phyloP scores from a whole-genome alignment of 768 basidiomycete species.

The Pleurotus cornucopiae region DNA sequence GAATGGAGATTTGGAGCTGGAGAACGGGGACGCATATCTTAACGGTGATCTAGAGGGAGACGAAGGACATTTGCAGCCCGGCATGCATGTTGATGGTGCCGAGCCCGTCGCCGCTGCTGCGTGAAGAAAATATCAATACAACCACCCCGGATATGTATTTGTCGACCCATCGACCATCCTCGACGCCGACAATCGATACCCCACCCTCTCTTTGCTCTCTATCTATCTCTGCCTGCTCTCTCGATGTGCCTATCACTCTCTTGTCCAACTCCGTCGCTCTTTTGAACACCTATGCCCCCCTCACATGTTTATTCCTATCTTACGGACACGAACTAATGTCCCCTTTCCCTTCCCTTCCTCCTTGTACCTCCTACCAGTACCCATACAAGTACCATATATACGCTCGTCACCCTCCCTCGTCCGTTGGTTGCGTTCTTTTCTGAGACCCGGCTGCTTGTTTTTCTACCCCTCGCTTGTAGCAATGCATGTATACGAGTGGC shows the following conservation, averaged over 20 bases:
- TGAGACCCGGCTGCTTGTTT: too few relatives aligned
- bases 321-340: background rate
- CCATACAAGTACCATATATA: background rate
- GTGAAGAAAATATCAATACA: slow-evolving; percentile 11
- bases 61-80: slow-evolving; percentile 29
- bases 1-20: slow-evolving; percentile 10
- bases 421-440: background rate
- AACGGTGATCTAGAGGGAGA: slow-evolving; percentile 31
- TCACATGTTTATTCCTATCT: slow-evolving; percentile 4
- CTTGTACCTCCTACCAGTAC: background rate
- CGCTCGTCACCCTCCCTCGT: background rate
- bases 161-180: slow-evolving; percentile 3
- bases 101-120: slow-evolving; percentile 26
- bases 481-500: background rate
- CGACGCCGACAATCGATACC: slow-evolving; percentile 11
- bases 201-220: slow-evolving; percentile 15
- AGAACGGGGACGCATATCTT: slow-evolving; percentile 19
- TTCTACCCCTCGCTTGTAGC: too few relatives aligned
- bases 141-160: slow-evolving; percentile 11
- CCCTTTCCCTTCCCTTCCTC: background rate
- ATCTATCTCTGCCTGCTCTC: slow-evolving; percentile 14
- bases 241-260: background rate
- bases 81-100: slow-evolving; percentile 42
- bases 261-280: background rate
- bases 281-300: background rate